These are phyloP conservation scores for Acer saccharum DNA, from an alignment of 345 rosid species.

Conservation along the genomic window DNA sequence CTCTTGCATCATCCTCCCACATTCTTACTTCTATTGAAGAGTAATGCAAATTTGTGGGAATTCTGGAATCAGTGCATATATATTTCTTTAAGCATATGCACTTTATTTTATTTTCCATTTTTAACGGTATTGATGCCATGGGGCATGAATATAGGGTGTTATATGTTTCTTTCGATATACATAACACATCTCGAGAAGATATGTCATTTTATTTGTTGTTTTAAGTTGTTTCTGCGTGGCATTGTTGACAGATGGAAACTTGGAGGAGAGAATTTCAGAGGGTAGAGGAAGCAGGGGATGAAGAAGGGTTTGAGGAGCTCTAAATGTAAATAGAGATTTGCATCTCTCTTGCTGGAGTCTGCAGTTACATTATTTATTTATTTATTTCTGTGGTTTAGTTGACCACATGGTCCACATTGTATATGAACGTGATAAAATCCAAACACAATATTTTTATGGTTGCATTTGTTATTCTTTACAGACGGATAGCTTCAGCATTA, in stretches of 20 bases:
- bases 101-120: not conserved
- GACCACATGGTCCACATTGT: not conserved
- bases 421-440: slow-evolving; percentile 1
- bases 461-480: not conserved
- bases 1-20: not conserved
- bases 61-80: not conserved
- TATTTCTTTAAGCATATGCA: not conserved
- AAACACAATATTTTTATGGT: not conserved
- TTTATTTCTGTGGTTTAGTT: not conserved
- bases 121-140: not conserved
- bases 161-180: not conserved
- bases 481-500: not conserved
- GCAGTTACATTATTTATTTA: not conserved
- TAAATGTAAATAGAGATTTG: slow-evolving; percentile 21
- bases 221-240: not conserved
- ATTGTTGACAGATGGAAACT: slow-evolving; percentile 56
- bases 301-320: slow-evolving; percentile 89
- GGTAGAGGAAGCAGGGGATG: slow-evolving; percentile 86
- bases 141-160: not conserved
- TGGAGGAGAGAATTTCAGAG: slow-evolving; percentile 81
- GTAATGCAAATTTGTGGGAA: not conserved
- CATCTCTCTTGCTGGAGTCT: not conserved
- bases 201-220: not conserved
- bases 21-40: not conserved
- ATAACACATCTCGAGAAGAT: not conserved